A percentile compares a stretch with the other conserved stretches of the same genome.
Evolutionary conservation across 495 filamentous ascomycete species (phyloP).

Genomic region (Schizothecium vesticola): DNA sequence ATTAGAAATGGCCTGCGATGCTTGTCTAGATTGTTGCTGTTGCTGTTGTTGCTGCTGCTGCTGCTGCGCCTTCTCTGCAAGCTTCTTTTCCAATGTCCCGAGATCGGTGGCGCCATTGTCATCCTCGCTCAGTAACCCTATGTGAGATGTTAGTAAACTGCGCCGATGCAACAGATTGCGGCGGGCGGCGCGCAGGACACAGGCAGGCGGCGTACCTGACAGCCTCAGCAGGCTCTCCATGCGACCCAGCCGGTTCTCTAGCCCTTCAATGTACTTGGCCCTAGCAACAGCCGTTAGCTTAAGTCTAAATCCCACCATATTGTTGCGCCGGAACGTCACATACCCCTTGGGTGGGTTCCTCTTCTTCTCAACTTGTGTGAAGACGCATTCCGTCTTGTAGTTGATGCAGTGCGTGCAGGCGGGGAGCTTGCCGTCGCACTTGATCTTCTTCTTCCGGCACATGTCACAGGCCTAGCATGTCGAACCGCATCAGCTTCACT

Average conservation of each 20-base stretch:
- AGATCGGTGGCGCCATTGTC: constrained; percentile 85
- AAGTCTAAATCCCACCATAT: background rate
- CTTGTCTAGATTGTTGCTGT: constrained; percentile 40
- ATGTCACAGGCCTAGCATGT: constrained; percentile 82
- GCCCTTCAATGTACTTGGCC: constrained; percentile 96
- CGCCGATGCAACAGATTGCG: background rate
- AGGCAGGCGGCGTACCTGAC: constrained; percentile 51
- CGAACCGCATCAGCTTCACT: constrained; percentile 21
- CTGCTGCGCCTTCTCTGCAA: constrained; percentile 53
- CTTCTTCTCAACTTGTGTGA: constrained; percentile 98
- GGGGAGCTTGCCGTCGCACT: constrained; percentile 95
- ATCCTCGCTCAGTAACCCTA: constrained; percentile 72
- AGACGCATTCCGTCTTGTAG: constrained; percentile 97
- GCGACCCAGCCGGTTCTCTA: constrained; percentile 88
- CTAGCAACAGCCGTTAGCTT: constrained; percentile 38
- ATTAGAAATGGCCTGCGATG: constrained; percentile 39
- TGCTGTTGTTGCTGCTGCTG: constrained; percentile 15
- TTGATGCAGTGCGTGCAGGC: constrained; percentile 95
- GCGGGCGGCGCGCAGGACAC: background rate
- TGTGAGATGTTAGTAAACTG: constrained; percentile 12
- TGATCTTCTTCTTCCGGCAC: constrained; percentile 99
- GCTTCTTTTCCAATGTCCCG: constrained; percentile 75
- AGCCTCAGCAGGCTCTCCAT: constrained; percentile 89
- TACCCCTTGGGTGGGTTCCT: constrained; percentile 96
- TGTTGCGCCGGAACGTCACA: constrained; percentile 1